These are phyloP conservation scores for Calonectria hongkongensis DNA, from an alignment of 2,329 filamentous ascomycete genomes.

Conservation along the genomic window DNA sequence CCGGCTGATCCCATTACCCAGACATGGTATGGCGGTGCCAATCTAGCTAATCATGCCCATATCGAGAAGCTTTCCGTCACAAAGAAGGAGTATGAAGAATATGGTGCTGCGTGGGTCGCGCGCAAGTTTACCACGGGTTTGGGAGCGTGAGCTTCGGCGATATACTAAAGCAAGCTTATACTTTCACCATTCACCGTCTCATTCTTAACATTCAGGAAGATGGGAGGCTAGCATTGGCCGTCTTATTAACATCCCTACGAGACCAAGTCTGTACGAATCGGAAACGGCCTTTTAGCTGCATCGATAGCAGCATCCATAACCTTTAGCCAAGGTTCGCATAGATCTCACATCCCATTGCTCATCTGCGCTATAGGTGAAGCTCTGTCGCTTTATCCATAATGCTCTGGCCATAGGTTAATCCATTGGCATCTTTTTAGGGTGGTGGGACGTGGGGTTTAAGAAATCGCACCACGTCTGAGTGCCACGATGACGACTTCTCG, in stretches of 20 bases:
- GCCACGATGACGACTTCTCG: too few relatives aligned
- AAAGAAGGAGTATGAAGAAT: constrained; percentile 91
- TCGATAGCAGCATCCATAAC: not conserved
- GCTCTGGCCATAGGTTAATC: too few relatives aligned
- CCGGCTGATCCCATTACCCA: constrained; percentile 84
- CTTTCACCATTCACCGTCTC: not conserved
- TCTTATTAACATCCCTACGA: not conserved
- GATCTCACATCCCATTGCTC: not conserved
- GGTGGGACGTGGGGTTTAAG: too few relatives aligned
- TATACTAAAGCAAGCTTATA: not conserved
- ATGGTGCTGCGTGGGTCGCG: constrained; percentile 84
- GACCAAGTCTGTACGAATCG: not conserved
- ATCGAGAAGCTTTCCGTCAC: constrained; percentile 84
- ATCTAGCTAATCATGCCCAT: constrained; percentile 81
- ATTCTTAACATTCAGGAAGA: not conserved
- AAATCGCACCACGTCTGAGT: too few relatives aligned
- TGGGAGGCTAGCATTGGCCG: not conserved
- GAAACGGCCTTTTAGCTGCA: not conserved
- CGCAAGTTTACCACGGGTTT: constrained; percentile 76
- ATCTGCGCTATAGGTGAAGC: not conserved
- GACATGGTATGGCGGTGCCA: constrained; percentile 90
- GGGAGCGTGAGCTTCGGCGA: constrained; percentile 44
- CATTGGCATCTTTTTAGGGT: too few relatives aligned
- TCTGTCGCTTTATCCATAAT: not conserved
- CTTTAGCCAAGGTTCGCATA: not conserved